Evolutionary conservation across 441 rosid genomes (phyloP).

Genomic region (Bruguiera hainesii): DNA sequence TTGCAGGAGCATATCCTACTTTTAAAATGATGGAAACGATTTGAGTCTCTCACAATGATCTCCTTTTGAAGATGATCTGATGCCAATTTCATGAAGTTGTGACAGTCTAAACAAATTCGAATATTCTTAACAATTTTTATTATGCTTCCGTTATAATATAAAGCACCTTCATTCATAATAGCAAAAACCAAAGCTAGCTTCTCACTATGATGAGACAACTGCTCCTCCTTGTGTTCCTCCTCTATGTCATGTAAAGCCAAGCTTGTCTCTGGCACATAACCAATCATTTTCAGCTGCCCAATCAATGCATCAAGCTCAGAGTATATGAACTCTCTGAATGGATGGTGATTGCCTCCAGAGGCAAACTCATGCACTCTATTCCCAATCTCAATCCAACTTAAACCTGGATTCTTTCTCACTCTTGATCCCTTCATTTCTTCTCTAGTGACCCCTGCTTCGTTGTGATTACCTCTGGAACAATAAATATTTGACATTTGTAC

Average conservation of each 20-base stretch:
- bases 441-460: slow-evolving; percentile 47
- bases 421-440: slow-evolving; percentile 51
- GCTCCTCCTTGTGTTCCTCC: slow-evolving; percentile 72
- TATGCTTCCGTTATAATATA: slow-evolving; percentile 16
- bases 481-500: slow-evolving; percentile 74
- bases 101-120: slow-evolving; percentile 70
- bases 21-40: slow-evolving; percentile 66
- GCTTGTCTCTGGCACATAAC: slow-evolving; percentile 68
- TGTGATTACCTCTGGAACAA: slow-evolving; percentile 54
- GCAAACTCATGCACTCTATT: slow-evolving; percentile 62
- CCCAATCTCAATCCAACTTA: slow-evolving; percentile 67
- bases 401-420: slow-evolving; percentile 70
- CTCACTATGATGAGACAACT: slow-evolving; percentile 66
- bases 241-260: slow-evolving; percentile 60
- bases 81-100: slow-evolving; percentile 68
- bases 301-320: slow-evolving; percentile 42
- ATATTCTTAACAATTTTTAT: slow-evolving; percentile 64
- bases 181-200: slow-evolving; percentile 71
- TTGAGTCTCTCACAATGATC: slow-evolving; percentile 62
- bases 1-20: slow-evolving; percentile 55
- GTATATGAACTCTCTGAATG: slow-evolving; percentile 48
- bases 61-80: slow-evolving; percentile 52
- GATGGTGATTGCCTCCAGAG: slow-evolving; percentile 59
- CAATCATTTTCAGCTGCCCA: slow-evolving; percentile 53
- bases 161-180: slow-evolving; percentile 35